Base-by-base conservation (phyloP, 768 basidiomycete genomes). In the Lactifluus pinguis region DNA sequence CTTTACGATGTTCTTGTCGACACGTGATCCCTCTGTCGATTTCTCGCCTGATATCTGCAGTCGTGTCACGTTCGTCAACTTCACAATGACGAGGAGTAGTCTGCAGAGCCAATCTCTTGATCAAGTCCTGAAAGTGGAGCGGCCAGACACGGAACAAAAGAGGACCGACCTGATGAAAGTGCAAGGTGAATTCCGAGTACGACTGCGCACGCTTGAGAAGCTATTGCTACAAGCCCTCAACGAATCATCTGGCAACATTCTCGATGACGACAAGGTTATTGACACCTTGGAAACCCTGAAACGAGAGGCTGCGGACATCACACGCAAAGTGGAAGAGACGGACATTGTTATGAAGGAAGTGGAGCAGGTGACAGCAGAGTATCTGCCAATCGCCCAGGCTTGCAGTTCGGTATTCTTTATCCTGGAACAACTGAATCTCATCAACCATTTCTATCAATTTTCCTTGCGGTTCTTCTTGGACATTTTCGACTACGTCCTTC, bases 1-100 rank as follows among this genome's bases (percentile, higher is more conserved):
- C n/a, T 99, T 99, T 79, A 97, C 92, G 6, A 95, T 99, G 92
- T 99, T 99, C 83, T 80, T 99, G 48, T 92, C 95, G 2, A 99
- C 97, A 11, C 79, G 97, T 21, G 95, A 99, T 72, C 95, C 97
- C 2, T 95, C 95, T 0, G 89, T 97, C 63, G 94, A 98, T 68
- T 98, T 99, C 75, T 91, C 95, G 13, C 94, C 97, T 3, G 97
- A 99, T 72, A 95, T 99, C 67, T 98, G 95, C 79, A 95, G 93
- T 77, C 85, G 97, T 62, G 92, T 95, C 30, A 92, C 89, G 0
- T 93, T 95, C 68, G 92, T 95, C 75, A 95, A 93, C 76, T 95
- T 94, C 74, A 95, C 95, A 30, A 99, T 99, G 95, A 99, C 97
- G 0, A 84, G 94, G 60, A 93, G 93, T 72, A 98, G 95, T 80